Evolutionary conservation across 2,329 filamentous ascomycete species (phyloP), one percentile per base, ranked within the genome.

Genomic region (Xylaria sp.): DNA sequence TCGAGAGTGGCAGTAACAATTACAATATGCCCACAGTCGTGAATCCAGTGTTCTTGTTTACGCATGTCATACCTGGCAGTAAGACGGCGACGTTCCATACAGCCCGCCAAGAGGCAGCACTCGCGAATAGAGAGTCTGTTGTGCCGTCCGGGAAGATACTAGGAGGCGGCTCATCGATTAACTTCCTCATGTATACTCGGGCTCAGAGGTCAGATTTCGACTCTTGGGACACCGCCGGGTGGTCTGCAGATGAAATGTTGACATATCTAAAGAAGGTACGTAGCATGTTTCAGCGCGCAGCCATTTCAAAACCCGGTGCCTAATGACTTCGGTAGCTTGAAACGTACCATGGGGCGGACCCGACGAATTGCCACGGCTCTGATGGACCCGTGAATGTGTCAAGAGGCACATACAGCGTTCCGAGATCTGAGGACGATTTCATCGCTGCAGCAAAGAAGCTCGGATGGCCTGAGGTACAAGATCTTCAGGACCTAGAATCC

Each of bases 161-260:
- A 0, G 88, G 88, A 33, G 88, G 88, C n/a, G 87, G 86, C 4
- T 83, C 81, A 1, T 82, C 83, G 0, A 82, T 85, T 39, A 86
- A 86, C 65, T 82, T 84, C 69, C 81, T 84, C 80, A 83, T 85
- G 77, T 74, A 75, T 61, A 72, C 69, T 1, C 72, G 80, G 9
- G 77, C 74, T 12, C 78, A 80, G 64, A 69, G 74, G 28, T 71
- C 73, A 23, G 80, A 81, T 61, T 80, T 71, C 25, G 76, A 78
- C n/a, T 67, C 75, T 0, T 79, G 76, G 76, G 60, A 74, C 1
- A 75, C 67, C n/a, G 51, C 74, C 28, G 74, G 77, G 15, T 75
- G 78, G 78, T 67, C 71, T 15, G 64, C 76, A 2, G 74, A 77
- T 31, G 76, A 77, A 10, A 39, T 89, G 77, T 70, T 85, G 10